phyloP scores from a whole-genome alignment of 352 stramenopile species.

The Phytophthora cryptogea region DNA sequence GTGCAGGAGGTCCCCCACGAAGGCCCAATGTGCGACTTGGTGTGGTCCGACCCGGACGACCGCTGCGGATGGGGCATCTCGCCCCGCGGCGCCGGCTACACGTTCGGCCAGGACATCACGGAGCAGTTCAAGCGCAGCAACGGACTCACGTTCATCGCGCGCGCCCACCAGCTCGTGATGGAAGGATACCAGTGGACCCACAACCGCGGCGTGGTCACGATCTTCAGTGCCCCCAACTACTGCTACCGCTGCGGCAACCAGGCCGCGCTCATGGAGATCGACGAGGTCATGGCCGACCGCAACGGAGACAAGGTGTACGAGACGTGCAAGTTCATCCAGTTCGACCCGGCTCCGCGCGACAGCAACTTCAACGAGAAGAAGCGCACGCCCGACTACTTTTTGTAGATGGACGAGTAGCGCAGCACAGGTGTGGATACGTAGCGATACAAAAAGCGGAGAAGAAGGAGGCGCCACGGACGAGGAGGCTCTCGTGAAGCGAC shows the following conservation, averaged over 20 bases:
- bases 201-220: conserved; percentile 91
- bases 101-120: conserved; percentile 87
- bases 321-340: conserved; percentile 94
- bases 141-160: conserved; percentile 85
- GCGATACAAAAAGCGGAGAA: conserved; percentile 5
- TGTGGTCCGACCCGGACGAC: conserved; percentile 91
- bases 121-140: conserved; percentile 92
- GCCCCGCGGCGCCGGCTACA: conserved; percentile 85
- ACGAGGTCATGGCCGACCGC: conserved; percentile 89
- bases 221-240: conserved; percentile 95
- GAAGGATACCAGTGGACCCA: conserved; percentile 94
- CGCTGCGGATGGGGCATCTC: conserved; percentile 88
- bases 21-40: conserved; percentile 87
- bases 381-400: conserved; percentile 92
- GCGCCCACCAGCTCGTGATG: conserved; percentile 93
- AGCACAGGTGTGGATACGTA: conserved; percentile 6
- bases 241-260: conserved; percentile 97
- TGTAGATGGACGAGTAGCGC: conserved; percentile 52
- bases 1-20: conserved; percentile 90
- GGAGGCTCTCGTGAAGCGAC: not conserved
- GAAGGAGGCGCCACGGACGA: conserved; percentile 1
- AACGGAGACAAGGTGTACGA: conserved; percentile 90
- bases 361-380: conserved; percentile 93
- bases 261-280: conserved; percentile 95
- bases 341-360: conserved; percentile 89